Evolutionary conservation across 768 basidiomycete species (phyloP), one percentile per base, ranked within the genome.

Genomic region (Boletus insuetus): DNA sequence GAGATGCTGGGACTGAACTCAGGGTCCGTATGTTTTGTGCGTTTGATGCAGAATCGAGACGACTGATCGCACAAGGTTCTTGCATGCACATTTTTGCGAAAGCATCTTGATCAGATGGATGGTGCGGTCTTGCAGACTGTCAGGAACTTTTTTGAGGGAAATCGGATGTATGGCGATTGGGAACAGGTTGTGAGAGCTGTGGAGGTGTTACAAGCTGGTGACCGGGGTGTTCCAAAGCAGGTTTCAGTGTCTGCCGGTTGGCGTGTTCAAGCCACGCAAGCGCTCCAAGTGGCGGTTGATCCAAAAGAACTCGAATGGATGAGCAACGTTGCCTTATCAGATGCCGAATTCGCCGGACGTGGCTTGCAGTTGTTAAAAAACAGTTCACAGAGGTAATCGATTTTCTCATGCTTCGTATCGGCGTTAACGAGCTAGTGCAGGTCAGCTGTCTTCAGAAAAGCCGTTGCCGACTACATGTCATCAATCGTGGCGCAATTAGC

Each of bases 241-340:
- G 35, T 37, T 17, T 22, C 58, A 31, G 11, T 16, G 6, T 17
- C 32, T 34, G 24, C 48, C 13, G 41, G 47, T 39, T 71, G 69
- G 69, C 65, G 69, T 26, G 37, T 42, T 37, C 53, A 45, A 68
- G 64, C 64, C 58, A 38, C 63, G 75, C 26, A 68, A 62, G 55
- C 58, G 24, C 58, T 75, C 11, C 62, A 77, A 20, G 67, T 72
- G 2, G 71, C 86, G 40, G 71, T 82, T 19, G 60, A 73, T 51
- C 78, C 80, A 19, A 75, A 79, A 53, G 65, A 74, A 2, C 60
- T 82, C 8, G 62, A 72, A 13, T 86, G 83, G 85, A 82, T 81
- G 77, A 80, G 80, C 24, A 79, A 83, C 45, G 73, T 75, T 41
- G 67, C 64, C 10, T 62, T 78, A 19, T 60, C 74, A 2, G 77